Evolutionary conservation across 495 filamentous ascomycete genomes (phyloP).

Genomic region (Lichenothelia convexa): DNA sequence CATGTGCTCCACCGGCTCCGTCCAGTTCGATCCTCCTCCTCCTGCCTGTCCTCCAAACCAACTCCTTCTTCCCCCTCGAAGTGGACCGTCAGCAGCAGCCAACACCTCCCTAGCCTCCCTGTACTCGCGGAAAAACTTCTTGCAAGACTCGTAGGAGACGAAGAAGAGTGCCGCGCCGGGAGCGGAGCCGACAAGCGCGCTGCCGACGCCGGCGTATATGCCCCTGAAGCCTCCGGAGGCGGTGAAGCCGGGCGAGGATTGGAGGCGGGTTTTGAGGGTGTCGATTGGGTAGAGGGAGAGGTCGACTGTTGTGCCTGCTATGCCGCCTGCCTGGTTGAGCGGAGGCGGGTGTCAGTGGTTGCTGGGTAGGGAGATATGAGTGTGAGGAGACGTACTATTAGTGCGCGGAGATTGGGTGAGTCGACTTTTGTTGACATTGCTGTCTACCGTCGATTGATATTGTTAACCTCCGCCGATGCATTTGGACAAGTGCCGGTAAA

Average conservation of each 20-base stretch:
- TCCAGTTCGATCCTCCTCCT: constrained; percentile 6
- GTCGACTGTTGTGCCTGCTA: constrained; percentile 26
- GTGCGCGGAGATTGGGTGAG: constrained; percentile 26
- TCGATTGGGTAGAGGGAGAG: constrained; percentile 25
- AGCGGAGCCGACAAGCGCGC: constrained; percentile 71
- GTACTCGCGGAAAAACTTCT: not conserved
- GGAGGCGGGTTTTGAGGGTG: constrained; percentile 46
- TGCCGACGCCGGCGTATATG: constrained; percentile 53
- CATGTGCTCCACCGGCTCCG: constrained; percentile 46
- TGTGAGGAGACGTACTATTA: constrained; percentile 24
- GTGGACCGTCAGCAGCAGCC: no score
- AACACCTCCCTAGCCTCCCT: no score
- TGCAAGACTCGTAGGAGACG: constrained; percentile 29
- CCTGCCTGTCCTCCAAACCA: not conserved
- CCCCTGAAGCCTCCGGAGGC: constrained; percentile 56
- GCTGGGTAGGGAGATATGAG: constrained; percentile 40
- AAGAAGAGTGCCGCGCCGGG: constrained; percentile 98
- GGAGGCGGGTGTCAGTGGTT: constrained; percentile 48
- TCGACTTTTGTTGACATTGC: constrained; percentile 19
- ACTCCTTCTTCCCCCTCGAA: no score
- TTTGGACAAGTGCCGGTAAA: no score
- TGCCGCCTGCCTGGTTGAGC: constrained; percentile 25
- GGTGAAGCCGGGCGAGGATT: constrained; percentile 65
- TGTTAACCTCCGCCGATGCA: no score
- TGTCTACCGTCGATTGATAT: no score